Conservation (phyloP, 2,329 filamentous ascomycete genomes). For the Penicillium palitans region DNA sequence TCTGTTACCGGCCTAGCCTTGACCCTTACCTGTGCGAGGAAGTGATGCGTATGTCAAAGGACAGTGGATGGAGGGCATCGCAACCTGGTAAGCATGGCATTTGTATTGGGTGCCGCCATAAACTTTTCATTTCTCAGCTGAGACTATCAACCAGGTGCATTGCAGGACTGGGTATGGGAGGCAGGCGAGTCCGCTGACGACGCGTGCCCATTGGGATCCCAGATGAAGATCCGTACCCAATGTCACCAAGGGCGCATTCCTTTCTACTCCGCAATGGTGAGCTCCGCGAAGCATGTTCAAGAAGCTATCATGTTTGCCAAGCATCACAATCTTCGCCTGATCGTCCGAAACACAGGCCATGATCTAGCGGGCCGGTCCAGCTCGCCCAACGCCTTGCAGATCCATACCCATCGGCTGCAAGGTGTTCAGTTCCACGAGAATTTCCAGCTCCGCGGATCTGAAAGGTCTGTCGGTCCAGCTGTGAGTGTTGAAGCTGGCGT, state of each 20-base stretch:
- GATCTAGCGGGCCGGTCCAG: constrained; percentile 44
- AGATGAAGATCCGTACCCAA: background rate
- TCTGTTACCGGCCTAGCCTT: background rate
- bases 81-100: background rate
- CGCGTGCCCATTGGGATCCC: background rate
- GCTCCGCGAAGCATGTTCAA: background rate
- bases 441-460: background rate
- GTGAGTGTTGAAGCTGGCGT: constrained; percentile 16
- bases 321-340: constrained; percentile 33
- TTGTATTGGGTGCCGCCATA: too few species aligned
- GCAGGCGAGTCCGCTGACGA: background rate
- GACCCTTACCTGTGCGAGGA: background rate
- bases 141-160: too few species aligned
- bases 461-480: background rate
- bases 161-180: background rate
- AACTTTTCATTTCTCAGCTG: background rate
- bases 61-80: background rate
- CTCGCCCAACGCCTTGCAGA: constrained; percentile 37
- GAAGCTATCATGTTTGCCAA: constrained; percentile 3
- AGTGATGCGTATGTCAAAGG: background rate
- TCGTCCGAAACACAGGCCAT: constrained; percentile 57
- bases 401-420: constrained; percentile 47
- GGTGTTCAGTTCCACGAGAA: background rate
- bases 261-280: background rate
- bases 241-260: constrained; percentile 1